These are phyloP conservation scores for Nymphaea thermarum DNA, from an alignment of 164 flowering plant species.

Conservation along the genomic window DNA sequence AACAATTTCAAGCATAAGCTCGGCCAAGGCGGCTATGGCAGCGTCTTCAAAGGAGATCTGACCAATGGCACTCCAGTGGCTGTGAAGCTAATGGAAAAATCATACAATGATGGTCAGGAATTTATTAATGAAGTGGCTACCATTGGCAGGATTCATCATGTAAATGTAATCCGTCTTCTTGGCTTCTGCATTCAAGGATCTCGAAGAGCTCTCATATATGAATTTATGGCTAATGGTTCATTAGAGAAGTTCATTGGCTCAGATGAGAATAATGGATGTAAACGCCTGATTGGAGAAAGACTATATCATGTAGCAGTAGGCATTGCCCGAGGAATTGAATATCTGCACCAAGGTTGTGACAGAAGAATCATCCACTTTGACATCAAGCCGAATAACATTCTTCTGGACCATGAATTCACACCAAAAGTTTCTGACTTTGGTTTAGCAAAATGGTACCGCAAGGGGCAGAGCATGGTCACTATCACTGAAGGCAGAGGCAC, in stretches of 20 bases:
- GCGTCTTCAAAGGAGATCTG: constrained; percentile 34
- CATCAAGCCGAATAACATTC: constrained; percentile 9
- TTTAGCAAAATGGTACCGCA: constrained; percentile 4
- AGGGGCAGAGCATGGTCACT: neutral
- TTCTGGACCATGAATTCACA: constrained; percentile 4
- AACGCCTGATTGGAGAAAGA: constrained; percentile 1
- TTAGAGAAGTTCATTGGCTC: constrained; percentile 5
- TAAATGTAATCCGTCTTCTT: constrained; percentile 6
- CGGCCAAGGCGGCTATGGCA: constrained; percentile 39
- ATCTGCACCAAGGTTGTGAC: constrained; percentile 5
- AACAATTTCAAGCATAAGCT: constrained; percentile 21
- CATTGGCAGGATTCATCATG: constrained; percentile 4
- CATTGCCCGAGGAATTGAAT: constrained; percentile 2
- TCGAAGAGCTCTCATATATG: constrained; percentile 5
- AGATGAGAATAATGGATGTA: neutral
- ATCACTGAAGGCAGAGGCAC: constrained; percentile 1
- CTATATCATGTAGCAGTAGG: constrained; percentile 1
- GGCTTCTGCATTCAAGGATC: constrained; percentile 7
- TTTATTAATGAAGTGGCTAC: constrained; percentile 9
- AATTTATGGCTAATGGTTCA: constrained; percentile 7
- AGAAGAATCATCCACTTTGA: constrained; percentile 2
- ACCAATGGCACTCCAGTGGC: constrained; percentile 23
- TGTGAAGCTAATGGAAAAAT: constrained; percentile 25
- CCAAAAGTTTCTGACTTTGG: constrained; percentile 9
- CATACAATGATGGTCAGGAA: constrained; percentile 2